These are phyloP conservation scores for Pseudocohnilembus persalinus DNA, from an alignment of 169 alveolate genomes.

Conservation along the genomic window DNA sequence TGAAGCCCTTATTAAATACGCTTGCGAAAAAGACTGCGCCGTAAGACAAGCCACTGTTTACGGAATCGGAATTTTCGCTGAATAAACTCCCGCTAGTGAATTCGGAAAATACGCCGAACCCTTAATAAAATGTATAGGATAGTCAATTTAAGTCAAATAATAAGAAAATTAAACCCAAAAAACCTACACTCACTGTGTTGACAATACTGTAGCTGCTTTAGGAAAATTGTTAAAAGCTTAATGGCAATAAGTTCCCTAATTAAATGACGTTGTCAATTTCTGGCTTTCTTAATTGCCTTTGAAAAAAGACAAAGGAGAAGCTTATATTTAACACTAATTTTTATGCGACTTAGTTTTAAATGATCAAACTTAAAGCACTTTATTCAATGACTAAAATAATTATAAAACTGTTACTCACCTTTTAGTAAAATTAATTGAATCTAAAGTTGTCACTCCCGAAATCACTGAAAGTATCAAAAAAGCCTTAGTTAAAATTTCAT, in stretches of 20 bases:
- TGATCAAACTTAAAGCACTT: background rate
- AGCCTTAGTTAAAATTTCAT: background rate
- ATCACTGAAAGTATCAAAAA: background rate
- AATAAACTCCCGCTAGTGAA: constrained; percentile 41
- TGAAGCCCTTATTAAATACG: constrained; percentile 57
- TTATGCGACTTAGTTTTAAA: constrained; percentile 44
- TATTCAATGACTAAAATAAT: background rate
- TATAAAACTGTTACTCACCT: background rate
- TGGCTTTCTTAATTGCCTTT: constrained; percentile 70
- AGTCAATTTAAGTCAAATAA: constrained; percentile 50
- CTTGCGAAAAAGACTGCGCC: constrained; percentile 54
- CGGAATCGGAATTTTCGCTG: constrained; percentile 81
- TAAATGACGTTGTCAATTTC: constrained; percentile 34
- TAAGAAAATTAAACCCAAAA: constrained; percentile 64
- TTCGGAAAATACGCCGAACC: constrained; percentile 48
- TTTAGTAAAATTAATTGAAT: background rate
- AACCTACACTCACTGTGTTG: constrained; percentile 77
- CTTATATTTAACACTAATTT: constrained; percentile 56
- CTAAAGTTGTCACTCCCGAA: background rate
- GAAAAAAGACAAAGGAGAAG: constrained; percentile 68
- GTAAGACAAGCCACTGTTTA: constrained; percentile 86
- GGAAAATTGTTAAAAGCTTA: constrained; percentile 79
- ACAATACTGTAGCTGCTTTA: constrained; percentile 80
- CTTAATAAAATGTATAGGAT: constrained; percentile 48
- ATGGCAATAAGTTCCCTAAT: constrained; percentile 28